Percentiles rank a stretch among this genome's conserved stretches.
Conservation (phyloP, 768 basidiomycete species). For the Pluteus cervinus region DNA sequence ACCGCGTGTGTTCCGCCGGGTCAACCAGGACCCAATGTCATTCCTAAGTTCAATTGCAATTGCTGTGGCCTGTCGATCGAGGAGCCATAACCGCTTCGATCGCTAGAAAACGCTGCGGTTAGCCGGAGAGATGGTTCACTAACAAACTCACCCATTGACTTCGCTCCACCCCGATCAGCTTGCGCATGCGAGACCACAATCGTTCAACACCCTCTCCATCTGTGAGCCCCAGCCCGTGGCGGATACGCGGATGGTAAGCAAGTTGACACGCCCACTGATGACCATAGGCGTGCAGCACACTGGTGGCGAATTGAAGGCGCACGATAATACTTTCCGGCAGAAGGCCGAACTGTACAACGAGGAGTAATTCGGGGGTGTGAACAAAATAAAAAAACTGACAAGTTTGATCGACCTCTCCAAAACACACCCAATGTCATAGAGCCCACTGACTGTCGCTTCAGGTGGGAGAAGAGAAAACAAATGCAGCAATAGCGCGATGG, state of each 20-base stretch:
- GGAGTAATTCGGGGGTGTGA: background rate
- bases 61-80: constrained; percentile 23
- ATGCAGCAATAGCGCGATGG: constrained; percentile 28
- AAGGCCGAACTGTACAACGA: constrained; percentile 14
- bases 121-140: background rate
- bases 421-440: constrained; percentile 31
- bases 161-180: constrained; percentile 18
- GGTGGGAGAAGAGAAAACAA: constrained; percentile 22
- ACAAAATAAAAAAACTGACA: constrained; percentile 14
- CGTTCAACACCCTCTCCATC: constrained; percentile 29
- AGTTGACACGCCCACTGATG: constrained; percentile 34
- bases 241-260: constrained; percentile 22
- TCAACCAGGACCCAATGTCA: constrained; percentile 28
- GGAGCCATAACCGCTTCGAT: constrained; percentile 21
- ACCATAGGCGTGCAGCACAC: constrained; percentile 33
- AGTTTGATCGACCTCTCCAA: constrained; percentile 20
- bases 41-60: constrained; percentile 19
- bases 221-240: constrained; percentile 19
- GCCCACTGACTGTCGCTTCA: constrained; percentile 15
- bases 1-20: constrained; percentile 11
- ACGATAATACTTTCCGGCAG: constrained; percentile 12
- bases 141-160: constrained; percentile 22
- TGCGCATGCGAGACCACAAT: constrained; percentile 23
- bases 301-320: constrained; percentile 22
- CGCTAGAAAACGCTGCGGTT: constrained; percentile 8